Conservation (phyloP, 305 asterid genomes). For the Salvia sclarea region DNA sequence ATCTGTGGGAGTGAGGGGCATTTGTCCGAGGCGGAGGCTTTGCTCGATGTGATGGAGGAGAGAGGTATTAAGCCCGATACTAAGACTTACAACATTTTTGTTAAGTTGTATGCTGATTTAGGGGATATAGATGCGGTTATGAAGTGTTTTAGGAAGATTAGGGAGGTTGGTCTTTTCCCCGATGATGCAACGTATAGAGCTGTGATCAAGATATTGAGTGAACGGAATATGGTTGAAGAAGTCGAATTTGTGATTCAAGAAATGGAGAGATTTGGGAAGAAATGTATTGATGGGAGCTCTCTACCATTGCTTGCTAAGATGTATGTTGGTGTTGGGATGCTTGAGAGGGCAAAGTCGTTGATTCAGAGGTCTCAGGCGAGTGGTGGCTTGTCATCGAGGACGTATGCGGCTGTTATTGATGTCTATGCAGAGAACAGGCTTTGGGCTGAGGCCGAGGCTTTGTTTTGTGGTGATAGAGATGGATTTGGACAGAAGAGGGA, state of each 20-base stretch:
- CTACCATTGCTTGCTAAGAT: slow-evolving; percentile 66
- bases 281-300: slow-evolving; percentile 56
- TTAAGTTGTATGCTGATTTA: slow-evolving; percentile 62
- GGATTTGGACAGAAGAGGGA: slow-evolving; percentile 51
- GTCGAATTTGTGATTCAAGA: slow-evolving; percentile 71
- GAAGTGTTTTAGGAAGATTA: slow-evolving; percentile 61
- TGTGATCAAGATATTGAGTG: slow-evolving; percentile 56
- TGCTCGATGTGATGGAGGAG: slow-evolving; percentile 80
- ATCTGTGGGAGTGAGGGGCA: slow-evolving; percentile 79
- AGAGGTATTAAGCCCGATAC: slow-evolving; percentile 78
- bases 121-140: slow-evolving; percentile 63
- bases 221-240: slow-evolving; percentile 65
- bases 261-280: slow-evolving; percentile 54
- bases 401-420: slow-evolving; percentile 76
- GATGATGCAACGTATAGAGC: slow-evolving; percentile 75
- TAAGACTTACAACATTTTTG: slow-evolving; percentile 76
- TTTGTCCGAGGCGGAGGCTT: slow-evolving; percentile 80
- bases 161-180: slow-evolving; percentile 77
- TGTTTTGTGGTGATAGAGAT: slow-evolving; percentile 54
- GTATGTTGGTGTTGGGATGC: slow-evolving; percentile 67
- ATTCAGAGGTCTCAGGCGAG: slow-evolving; percentile 48
- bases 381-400: slow-evolving; percentile 59
- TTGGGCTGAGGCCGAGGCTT: slow-evolving; percentile 81
- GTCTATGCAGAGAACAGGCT: slow-evolving; percentile 84
- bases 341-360: slow-evolving; percentile 50